Conservation (phyloP, 2,329 filamentous ascomycete species). For the Clarireedia paspali region DNA sequence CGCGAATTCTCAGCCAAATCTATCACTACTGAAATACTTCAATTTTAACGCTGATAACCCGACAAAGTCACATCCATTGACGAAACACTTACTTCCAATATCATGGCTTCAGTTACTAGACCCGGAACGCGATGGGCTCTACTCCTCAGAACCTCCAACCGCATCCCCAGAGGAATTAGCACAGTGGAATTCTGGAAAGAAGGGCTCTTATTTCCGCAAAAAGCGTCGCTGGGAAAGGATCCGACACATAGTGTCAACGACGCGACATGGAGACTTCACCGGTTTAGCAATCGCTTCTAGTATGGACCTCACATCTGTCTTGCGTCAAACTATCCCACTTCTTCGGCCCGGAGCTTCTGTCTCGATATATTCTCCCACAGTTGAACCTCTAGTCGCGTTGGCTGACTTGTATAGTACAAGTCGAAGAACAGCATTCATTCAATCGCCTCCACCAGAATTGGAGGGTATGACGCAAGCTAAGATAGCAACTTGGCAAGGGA, state of each 20-base stretch:
- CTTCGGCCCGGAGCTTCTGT: slow-evolving; percentile 77
- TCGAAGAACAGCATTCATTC: slow-evolving; percentile 67
- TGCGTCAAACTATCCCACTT: slow-evolving; percentile 70
- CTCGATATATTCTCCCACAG: slow-evolving; percentile 73
- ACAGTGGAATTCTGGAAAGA: slow-evolving; percentile 71
- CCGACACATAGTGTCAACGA: slow-evolving; percentile 64
- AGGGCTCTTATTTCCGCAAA: slow-evolving; percentile 84
- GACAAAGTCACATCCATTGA: slow-evolving; percentile 58
- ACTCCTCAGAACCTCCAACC: slow-evolving; percentile 54
- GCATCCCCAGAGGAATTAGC: slow-evolving; percentile 54
- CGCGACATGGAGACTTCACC: slow-evolving; percentile 69
- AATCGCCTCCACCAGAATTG: slow-evolving; percentile 40
- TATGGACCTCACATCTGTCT: slow-evolving; percentile 72
- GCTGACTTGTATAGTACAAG: slow-evolving; percentile 80
- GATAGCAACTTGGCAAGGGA: slow-evolving; percentile 50
- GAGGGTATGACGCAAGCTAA: slow-evolving; percentile 36
- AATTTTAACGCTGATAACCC: slow-evolving; percentile 65
- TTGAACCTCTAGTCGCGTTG: slow-evolving; percentile 71
- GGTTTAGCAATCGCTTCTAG: slow-evolving; percentile 74
- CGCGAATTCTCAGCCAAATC: slow-evolving; percentile 76
- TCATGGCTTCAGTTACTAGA: slow-evolving; percentile 88
- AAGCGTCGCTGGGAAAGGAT: slow-evolving; percentile 71
- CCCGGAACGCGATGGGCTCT: slow-evolving; percentile 67
- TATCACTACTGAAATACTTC: slow-evolving; percentile 84
- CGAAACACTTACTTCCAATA: slow-evolving; percentile 71